Evolutionary conservation across 2,329 filamentous ascomycete species (phyloP), one percentile per base, ranked within the genome.

Genomic region (Xylaria sp.): DNA sequence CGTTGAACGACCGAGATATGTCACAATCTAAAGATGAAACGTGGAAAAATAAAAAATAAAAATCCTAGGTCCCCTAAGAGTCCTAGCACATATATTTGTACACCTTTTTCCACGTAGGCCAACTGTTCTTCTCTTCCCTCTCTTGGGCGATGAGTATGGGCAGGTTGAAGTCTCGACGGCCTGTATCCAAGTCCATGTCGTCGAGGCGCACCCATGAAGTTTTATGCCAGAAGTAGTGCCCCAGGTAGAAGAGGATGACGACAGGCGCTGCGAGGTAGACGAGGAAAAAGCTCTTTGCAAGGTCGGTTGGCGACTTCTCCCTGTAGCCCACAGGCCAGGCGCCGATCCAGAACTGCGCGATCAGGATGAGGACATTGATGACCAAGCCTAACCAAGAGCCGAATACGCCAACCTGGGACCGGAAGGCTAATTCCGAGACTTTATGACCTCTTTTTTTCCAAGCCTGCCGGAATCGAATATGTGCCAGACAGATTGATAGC

Each of bases 331-430:
- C 85, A 3, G 94, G 94, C 77, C 90, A 94, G 3, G 92, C 89
- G 32, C 92, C 93, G 58, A 92, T 90, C 92, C 93, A 98, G 82
- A 97, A 95, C 78, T 98, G 94, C 1, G 92, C 93, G 54, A 92
- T 78, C 32, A 98, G 85, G 34, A 97, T 90, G 47, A 95, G 81
- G 21, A 86, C 65, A 81, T 97, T 97, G 78, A 97, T 88, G 36
- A 83, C 72, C 65, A 97, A 85, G 27, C 94, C 94, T 34, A 96
- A 69, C 85, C 90, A 98, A 2, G 93, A 97, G 9, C 94, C 95
- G 9, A 86, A 73, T 8, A 96, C 82, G 68, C 95, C 95, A 4
- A 92, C 88, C 77, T 97, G 93, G 0, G 92, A 93, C 42, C 82
- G 84, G 83, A 96, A 98, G 6, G 94, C 92, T 5, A 98, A 85